Base-by-base conservation (phyloP, 805 yeast genomes). In the Maudiozyma serrabonitensis region DNA sequence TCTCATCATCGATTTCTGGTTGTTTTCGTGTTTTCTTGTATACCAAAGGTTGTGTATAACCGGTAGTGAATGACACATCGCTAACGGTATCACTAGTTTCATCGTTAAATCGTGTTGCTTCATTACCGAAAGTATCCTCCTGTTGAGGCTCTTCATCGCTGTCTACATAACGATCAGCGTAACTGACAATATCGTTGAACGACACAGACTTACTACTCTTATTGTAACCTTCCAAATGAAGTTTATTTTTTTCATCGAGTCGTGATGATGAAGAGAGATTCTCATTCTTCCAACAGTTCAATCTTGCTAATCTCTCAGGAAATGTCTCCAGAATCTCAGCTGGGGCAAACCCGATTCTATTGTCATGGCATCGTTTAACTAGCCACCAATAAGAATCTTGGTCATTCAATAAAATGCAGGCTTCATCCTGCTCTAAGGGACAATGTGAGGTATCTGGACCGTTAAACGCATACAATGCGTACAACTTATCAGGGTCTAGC, bases 361-460 rank as follows among this genome's bases (percentile, higher is more conserved):
- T 82, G 62, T 81, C 85, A 43, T 63, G 66, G 41, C 72, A 71
- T 52, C 74, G 63, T 58, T 76, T 66, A 56, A 93, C 91, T 11
- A 91, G 72, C 98, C 99, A 93, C 99, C 99, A 93, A 68, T 93
- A 93, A 52, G 87, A 78, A 67, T 93, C 96, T 45, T 85, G 82
- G 61, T 93, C 99, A 61, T 88, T 89, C 35, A 93, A 69, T 18
- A 93, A 69, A 42, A 78, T 72, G 54, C 95, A 91, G 1, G 95
- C 82, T 58, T 88, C 96, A 60, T 91, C 90, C 55, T 87, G 80
- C 19, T 70, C 64, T 11, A 91, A 74, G 50, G 84, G 80, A 56
- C 95, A 84, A 68, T 91, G 99, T 43, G 93, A 87, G 4, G 91
- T 89, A 61, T 89, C 96, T 5, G 96, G 95, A 1, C 97, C 98